A percentile compares a stretch with the other conserved stretches of the same genome.
phyloP scores from a whole-genome alignment of 192 early-diverging fungal genomes.

The Haplosporangium gracile region DNA sequence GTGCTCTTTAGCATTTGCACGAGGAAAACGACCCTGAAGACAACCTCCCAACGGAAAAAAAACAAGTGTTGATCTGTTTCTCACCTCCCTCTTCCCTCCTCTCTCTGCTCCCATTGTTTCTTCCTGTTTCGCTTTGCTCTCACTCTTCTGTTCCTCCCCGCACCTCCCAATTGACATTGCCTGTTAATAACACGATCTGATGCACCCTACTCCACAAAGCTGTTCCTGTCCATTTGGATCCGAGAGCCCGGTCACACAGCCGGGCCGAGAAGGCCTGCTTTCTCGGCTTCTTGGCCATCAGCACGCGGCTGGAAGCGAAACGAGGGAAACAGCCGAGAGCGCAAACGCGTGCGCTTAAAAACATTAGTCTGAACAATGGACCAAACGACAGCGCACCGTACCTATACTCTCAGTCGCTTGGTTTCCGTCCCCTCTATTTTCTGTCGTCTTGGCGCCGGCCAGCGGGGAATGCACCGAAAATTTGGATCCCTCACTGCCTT shows the following conservation, averaged over 20 bases:
- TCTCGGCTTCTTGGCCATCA: conserved; percentile 7
- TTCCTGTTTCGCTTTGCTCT: background rate
- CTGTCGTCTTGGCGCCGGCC: background rate
- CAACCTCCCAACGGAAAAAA: too few species aligned
- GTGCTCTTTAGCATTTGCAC: background rate
- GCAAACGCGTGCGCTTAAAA: background rate
- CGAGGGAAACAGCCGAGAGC: conserved; percentile 2
- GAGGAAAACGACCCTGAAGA: background rate
- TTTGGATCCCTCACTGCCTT: background rate
- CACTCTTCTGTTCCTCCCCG: background rate
- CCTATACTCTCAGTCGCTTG: background rate
- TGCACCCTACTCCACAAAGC: background rate
- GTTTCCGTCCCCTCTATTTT: background rate
- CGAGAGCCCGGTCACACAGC: conserved; percentile 4
- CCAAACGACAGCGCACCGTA: background rate
- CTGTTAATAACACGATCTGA: background rate
- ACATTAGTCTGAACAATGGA: background rate
- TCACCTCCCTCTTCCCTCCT: background rate
- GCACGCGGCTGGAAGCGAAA: conserved; percentile 6
- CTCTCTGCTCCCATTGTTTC: background rate
- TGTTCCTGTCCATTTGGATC: background rate
- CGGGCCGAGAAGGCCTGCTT: background rate
- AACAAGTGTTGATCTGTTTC: background rate
- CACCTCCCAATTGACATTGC: background rate
- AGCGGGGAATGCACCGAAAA: background rate